Conservation (phyloP, 495 filamentous ascomycete species). For the Penicillium bialowiezense region DNA sequence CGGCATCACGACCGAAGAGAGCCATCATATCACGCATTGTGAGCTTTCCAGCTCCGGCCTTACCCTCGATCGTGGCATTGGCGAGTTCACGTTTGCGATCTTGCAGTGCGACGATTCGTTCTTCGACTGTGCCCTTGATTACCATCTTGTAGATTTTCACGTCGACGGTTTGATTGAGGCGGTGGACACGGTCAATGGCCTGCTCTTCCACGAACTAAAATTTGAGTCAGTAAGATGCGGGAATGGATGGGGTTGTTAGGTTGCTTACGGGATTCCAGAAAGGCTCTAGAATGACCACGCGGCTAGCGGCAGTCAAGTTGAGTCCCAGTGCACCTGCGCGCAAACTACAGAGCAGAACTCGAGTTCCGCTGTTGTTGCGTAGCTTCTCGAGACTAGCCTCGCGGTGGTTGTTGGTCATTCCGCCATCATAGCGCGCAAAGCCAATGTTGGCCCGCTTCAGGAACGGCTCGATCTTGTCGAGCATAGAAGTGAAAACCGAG, state of each 20-base stretch:
- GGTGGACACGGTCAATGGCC: conserved; percentile 96
- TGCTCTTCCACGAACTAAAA: conserved; percentile 90
- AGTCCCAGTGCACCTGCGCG: conserved; percentile 91
- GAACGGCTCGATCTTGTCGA: conserved; percentile 94
- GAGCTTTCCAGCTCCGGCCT: conserved; percentile 71
- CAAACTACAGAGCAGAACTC: conserved; percentile 86
- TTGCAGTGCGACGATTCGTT: conserved; percentile 86
- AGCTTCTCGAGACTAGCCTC: conserved; percentile 79
- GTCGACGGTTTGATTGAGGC: conserved; percentile 89
- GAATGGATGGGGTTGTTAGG: neutral
- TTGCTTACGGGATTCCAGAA: conserved; percentile 91
- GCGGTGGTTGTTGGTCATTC: conserved; percentile 89
- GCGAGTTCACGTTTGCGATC: conserved; percentile 88
- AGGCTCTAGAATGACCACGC: conserved; percentile 92
- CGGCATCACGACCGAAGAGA: conserved; percentile 78
- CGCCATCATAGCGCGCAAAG: conserved; percentile 89
- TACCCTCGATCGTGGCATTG: conserved; percentile 78
- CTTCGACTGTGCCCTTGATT: conserved; percentile 80
- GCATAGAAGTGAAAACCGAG: conserved; percentile 95
- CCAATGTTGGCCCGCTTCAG: conserved; percentile 66
- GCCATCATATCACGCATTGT: conserved; percentile 91
- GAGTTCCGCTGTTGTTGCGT: conserved; percentile 65
- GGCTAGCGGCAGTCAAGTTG: conserved; percentile 88
- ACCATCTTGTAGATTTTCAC: conserved; percentile 94
- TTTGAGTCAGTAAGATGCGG: conserved; percentile 18